A percentile compares a stretch with the other conserved stretches of the same genome.
phyloP scores from a whole-genome alignment of 2,329 filamentous ascomycete genomes.

The Scedosporium apiospermum region DNA sequence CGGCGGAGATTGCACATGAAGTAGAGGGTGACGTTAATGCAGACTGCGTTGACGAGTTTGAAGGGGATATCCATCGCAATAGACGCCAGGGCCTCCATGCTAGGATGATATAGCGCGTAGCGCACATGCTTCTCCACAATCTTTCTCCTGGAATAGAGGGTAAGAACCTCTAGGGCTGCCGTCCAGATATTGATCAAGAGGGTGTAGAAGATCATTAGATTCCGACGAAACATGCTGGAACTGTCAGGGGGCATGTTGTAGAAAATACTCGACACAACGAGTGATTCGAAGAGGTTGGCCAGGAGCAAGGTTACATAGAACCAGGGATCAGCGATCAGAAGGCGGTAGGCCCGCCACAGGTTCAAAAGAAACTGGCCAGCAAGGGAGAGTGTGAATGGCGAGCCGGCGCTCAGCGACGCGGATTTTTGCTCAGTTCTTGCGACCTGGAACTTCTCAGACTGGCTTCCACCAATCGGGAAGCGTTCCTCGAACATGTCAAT shows the following conservation, averaged over 20 bases:
- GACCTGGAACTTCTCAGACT: slow-evolving; percentile 16
- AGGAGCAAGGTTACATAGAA: slow-evolving; percentile 26
- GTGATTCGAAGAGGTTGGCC: slow-evolving; percentile 35
- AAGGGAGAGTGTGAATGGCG: slow-evolving; percentile 37
- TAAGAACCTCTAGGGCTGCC: slow-evolving; percentile 25
- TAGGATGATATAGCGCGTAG: slow-evolving; percentile 28
- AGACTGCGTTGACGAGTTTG: slow-evolving; percentile 16
- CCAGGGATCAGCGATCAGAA: slow-evolving; percentile 8
- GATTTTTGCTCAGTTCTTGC: slow-evolving; percentile 17
- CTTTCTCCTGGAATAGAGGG: slow-evolving; percentile 24
- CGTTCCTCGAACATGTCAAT: slow-evolving; percentile 17
- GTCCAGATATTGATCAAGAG: slow-evolving; percentile 41
- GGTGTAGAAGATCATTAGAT: slow-evolving; percentile 42
- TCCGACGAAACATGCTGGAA: slow-evolving; percentile 33
- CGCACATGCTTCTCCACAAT: slow-evolving; percentile 30
- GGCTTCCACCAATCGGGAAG: slow-evolving; percentile 14
- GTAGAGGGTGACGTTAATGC: slow-evolving; percentile 31
- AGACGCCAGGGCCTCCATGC: slow-evolving; percentile 18
- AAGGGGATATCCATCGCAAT: slow-evolving; percentile 23
- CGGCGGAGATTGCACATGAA: slow-evolving; percentile 31
- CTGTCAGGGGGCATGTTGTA: slow-evolving; percentile 33
- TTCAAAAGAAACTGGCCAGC: slow-evolving; percentile 34
- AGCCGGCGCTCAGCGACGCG: slow-evolving; percentile 31
- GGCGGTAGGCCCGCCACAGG: slow-evolving; percentile 21
- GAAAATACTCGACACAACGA: slow-evolving; percentile 44